Evolutionary conservation across 371 early-diverging fungal species (phyloP).

Genomic region (Spraguea lophii): DNA sequence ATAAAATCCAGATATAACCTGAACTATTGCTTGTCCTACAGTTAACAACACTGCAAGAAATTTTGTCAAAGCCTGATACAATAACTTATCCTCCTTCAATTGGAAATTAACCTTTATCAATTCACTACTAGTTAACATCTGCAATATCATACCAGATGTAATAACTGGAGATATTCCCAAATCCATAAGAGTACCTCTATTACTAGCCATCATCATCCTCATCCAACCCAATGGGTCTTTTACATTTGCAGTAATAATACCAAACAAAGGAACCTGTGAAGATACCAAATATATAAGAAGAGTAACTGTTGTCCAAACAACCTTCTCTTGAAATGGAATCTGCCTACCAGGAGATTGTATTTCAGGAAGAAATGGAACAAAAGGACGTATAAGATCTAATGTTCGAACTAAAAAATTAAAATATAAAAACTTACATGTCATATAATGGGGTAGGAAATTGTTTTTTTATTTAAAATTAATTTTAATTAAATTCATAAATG

Average conservation of each 20-base stretch:
- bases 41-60: constrained; percentile 57
- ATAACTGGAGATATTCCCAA: constrained; percentile 95
- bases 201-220: constrained; percentile 92
- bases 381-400: constrained; percentile 82
- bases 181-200: constrained; percentile 98
- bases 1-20: constrained; percentile 88
- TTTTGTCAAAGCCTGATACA: constrained; percentile 91
- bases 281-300: constrained; percentile 88
- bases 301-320: constrained; percentile 91
- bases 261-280: constrained; percentile 97
- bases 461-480: constrained; percentile 3
- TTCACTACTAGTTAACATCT: constrained; percentile 76
- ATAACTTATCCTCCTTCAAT: constrained; percentile 84
- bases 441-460: constrained; percentile 6
- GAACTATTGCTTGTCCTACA: constrained; percentile 81
- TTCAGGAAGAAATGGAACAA: constrained; percentile 87
- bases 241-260: constrained; percentile 78
- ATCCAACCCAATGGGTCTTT: constrained; percentile 81
- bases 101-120: constrained; percentile 87
- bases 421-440: constrained; percentile 23
- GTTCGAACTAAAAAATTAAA: constrained; percentile 55
- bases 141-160: constrained; percentile 97
- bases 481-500: too few species aligned
- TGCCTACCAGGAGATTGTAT: constrained; percentile 78
- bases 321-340: constrained; percentile 85